These are phyloP conservation scores for Arachnopeziza araneosa DNA, from an alignment of 2,329 filamentous ascomycete genomes.

Conservation along the genomic window DNA sequence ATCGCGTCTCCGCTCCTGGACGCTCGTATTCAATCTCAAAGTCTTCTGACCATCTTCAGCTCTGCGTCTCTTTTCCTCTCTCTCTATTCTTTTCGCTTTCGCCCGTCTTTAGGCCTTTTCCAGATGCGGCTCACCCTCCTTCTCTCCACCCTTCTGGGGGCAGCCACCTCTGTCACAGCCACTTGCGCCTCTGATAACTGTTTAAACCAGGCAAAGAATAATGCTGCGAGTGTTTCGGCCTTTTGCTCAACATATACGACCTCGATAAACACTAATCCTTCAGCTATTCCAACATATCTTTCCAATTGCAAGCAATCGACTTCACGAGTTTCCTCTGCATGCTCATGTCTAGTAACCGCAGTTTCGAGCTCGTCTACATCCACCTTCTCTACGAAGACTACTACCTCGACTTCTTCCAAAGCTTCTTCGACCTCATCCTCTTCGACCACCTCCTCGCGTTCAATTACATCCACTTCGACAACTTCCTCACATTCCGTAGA, in stretches of 20 bases:
- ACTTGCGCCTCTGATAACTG: constrained; percentile 7
- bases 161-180: background rate
- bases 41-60: background rate
- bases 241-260: constrained; percentile 2
- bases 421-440: too few species aligned
- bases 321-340: background rate
- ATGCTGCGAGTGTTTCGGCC: background rate
- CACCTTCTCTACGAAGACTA: background rate
- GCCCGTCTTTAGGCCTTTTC: background rate
- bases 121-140: background rate
- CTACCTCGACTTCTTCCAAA: background rate
- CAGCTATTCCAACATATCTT: constrained; percentile 1
- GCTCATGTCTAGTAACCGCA: background rate
- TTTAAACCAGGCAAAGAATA: background rate
- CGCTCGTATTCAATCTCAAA: background rate
- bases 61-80: background rate
- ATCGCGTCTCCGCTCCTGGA: background rate
- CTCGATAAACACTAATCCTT: background rate
- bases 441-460: too few species aligned
- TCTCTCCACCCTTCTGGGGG: background rate
- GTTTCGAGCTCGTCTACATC: background rate
- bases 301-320: background rate
- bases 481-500: background rate
- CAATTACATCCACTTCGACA: too few species aligned
- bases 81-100: background rate